Evolutionary conservation across 352 stramenopile species (phyloP), one percentile per base, ranked within the genome.

Genomic region (Phytophthora multivora): DNA sequence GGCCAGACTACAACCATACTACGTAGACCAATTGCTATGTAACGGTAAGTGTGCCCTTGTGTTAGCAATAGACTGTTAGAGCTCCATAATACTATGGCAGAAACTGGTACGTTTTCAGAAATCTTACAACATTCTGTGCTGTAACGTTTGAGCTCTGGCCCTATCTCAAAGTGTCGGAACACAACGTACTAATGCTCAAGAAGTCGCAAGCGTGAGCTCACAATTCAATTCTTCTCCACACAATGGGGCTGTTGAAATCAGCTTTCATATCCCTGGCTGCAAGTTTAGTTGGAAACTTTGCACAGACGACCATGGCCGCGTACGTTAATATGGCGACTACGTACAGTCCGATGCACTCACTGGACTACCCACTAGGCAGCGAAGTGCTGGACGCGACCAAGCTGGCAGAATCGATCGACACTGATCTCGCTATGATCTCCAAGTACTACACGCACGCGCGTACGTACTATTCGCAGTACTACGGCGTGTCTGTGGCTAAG

Each of bases 391-490:
- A 70, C 26, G 45, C 51, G 41, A 56, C 62, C 25, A 62, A 69
- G 23, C 55, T 80, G 23, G 46, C 48, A 12, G 52, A 51, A 28
- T 59, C 65, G 4, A 71, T 85, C 21, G 74, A 86, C 33, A 48
- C 66, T 6, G 78, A 90, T 57, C 76, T 89, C 28, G 38, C 33
- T 7, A 64, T 80, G 31, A 75, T 88, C 36, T 66, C 59, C 23
- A 26, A 78, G 51, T 66, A 80, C 56, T 80, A 81, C 55, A 78
- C 71, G 9, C 51, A 33, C 13, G 73, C 77, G 28, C 80, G 75
- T 50, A 88, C 77, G n/a, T 89, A 79, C 67, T 77, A 88, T 58
- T 72, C 80, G 41, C 68, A 76, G 45, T 79, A 75, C 45, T 83
- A 69, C 35, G 76, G 71, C 36, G 73, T 76, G n/a, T 40, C 68